Conservation (phyloP, 371 early-diverging fungal species). For the Thermomucor indicae-seudaticae region DNA sequence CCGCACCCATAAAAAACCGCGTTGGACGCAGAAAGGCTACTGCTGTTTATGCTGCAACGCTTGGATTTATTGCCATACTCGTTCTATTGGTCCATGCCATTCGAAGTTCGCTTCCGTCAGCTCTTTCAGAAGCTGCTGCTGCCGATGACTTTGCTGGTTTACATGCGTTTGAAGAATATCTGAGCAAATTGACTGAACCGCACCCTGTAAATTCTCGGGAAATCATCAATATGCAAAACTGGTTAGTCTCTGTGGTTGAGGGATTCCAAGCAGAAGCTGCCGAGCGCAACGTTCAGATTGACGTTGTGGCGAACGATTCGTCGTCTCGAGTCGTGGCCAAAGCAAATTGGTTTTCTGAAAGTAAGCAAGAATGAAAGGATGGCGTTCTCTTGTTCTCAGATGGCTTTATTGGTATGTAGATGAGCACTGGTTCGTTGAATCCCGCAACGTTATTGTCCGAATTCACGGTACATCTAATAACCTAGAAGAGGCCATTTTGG, state of each 20-base stretch:
- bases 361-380: too few relatives aligned
- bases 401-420: constrained; percentile 15
- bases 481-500: constrained; percentile 40
- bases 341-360: constrained; percentile 24
- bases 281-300: constrained; percentile 28
- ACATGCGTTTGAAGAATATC: constrained; percentile 49
- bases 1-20: not conserved
- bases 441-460: constrained; percentile 48
- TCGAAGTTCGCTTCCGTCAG: constrained; percentile 33
- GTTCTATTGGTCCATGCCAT: constrained; percentile 16
- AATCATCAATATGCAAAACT: constrained; percentile 26
- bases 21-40: too few relatives aligned
- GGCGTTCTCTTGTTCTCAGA: not conserved
- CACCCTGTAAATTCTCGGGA: constrained; percentile 54
- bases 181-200: constrained; percentile 47
- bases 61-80: constrained; percentile 16
- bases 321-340: constrained; percentile 18
- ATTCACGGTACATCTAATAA: constrained; percentile 38
- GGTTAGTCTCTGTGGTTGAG: constrained; percentile 25
- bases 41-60: too few relatives aligned
- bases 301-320: constrained; percentile 36
- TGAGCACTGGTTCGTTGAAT: constrained; percentile 42
- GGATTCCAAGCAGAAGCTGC: constrained; percentile 38
- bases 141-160: constrained; percentile 38
- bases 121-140: constrained; percentile 44